phyloP scores from a whole-genome alignment of 768 basidiomycete genomes.

The Dacryopinax spathularia region DNA sequence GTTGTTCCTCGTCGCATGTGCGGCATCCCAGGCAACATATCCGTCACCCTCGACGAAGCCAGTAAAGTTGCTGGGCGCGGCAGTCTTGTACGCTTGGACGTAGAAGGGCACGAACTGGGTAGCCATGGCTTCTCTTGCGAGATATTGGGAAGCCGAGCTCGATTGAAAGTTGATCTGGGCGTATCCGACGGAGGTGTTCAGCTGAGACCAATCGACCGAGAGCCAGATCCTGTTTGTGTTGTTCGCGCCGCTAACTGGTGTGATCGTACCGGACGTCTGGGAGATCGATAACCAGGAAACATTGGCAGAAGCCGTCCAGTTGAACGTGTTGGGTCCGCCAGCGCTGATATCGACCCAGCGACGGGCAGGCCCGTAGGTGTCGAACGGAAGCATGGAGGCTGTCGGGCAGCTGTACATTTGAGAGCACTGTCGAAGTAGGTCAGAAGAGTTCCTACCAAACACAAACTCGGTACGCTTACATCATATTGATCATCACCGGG shows the following conservation, averaged over 20 bases:
- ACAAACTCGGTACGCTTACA: no score
- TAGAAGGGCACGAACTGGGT: constrained; percentile 13
- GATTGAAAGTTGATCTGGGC: constrained; percentile 9
- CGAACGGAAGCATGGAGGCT: constrained; percentile 34
- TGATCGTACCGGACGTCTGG: constrained; percentile 35
- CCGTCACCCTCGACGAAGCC: constrained; percentile 54
- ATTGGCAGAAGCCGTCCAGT: constrained; percentile 37
- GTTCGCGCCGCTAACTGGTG: constrained; percentile 22
- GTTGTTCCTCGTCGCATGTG: constrained; percentile 37
- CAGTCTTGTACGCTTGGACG: constrained; percentile 13
- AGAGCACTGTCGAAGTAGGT: no score
- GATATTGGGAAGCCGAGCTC: background rate
- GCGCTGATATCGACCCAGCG: constrained; percentile 49
- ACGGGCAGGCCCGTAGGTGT: constrained; percentile 41
- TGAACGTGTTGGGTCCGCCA: constrained; percentile 45
- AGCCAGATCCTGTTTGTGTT: constrained; percentile 43
- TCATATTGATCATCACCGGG: constrained; percentile 8
- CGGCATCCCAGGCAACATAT: constrained; percentile 52
- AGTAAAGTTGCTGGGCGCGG: constrained; percentile 13
- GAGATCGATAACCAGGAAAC: constrained; percentile 41
- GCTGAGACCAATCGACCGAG: constrained; percentile 44
- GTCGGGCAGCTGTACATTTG: constrained; percentile 17
- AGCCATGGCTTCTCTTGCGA: constrained; percentile 6
- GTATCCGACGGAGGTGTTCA: constrained; percentile 8
- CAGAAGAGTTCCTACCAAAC: no score